Evolutionary conservation across 1,139 yeast species (phyloP).

Genomic region (Nakaseomyces uthaithaninus): DNA sequence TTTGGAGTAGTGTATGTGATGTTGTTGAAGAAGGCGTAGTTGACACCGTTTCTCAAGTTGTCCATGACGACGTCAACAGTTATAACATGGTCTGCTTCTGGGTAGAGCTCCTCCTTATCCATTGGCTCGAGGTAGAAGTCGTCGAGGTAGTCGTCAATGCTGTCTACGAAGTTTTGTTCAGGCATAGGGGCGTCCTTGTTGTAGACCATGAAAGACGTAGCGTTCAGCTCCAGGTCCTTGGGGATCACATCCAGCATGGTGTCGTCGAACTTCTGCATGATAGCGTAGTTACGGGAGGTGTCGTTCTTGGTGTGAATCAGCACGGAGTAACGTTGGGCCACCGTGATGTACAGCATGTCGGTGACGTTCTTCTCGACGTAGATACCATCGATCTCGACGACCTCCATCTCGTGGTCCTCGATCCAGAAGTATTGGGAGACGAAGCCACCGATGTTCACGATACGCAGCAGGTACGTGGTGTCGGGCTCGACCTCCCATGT

Average conservation of each 20-base stretch:
- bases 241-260: constrained; percentile 75
- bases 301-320: constrained; percentile 60
- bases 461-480: constrained; percentile 69
- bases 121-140: constrained; percentile 60
- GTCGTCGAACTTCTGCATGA: constrained; percentile 68
- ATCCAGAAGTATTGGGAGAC: constrained; percentile 77
- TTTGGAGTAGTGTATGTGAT: constrained; percentile 68
- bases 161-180: constrained; percentile 38
- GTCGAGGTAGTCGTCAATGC: constrained; percentile 45
- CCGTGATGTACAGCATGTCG: constrained; percentile 53
- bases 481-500: constrained; percentile 69
- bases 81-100: constrained; percentile 60
- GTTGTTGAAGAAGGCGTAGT: constrained; percentile 86
- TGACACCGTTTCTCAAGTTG: constrained; percentile 71
- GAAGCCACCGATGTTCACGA: constrained; percentile 79
- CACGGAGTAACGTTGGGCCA: constrained; percentile 73
- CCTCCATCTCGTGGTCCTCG: constrained; percentile 74
- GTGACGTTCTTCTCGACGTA: constrained; percentile 60
- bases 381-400: constrained; percentile 80
- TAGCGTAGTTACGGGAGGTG: constrained; percentile 57
- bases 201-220: constrained; percentile 66
- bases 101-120: constrained; percentile 42
- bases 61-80: constrained; percentile 67
- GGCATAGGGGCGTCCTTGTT: constrained; percentile 41
- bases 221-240: constrained; percentile 50